Evolutionary conservation across 345 rosid genomes (phyloP), one percentile per base, ranked within the genome.

Genomic region (Excoecaria cochinchinensis): DNA sequence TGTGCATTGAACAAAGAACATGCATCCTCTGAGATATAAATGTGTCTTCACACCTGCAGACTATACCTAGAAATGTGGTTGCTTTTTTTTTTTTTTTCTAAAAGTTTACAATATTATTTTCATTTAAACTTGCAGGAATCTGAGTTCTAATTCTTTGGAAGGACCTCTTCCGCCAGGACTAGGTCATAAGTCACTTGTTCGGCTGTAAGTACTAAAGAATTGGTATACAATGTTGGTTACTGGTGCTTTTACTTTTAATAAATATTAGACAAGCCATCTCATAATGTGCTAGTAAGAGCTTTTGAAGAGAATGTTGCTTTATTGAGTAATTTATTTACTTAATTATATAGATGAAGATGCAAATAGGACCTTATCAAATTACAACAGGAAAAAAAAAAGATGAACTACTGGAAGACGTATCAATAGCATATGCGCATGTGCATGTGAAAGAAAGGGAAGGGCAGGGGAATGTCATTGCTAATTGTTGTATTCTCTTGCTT

Each of bases 101-200:
- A 38, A 6, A 8, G 57, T 58, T 10, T 22, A 24, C 46, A 47
- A n/a, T 36, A 13, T 21, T 5, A 14, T 6, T 36, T 59, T 24
- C 46, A 14, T 63, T 71, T 57, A 22, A 68, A n/a, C 48, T 61
- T 80, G 61, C 93, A 95, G 97, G 88, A 95, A 95, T 80, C 74
- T 95, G 78, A 93, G 97, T 82, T 67, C 90, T 65, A 95, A 95
- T 78, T 82, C 91, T 70, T 85, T 95, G 79, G 91, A 62, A 62
- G 92, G 97, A 77, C 69, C 81, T 74, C 75, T 95, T 78, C 98
- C 99, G 51, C 56, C 81, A 47, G 95, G 95, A 71, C 86, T 93
- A 66, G 97, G 98, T 77, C 93, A 88, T 72, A 84, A 87, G 62
- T 83, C 91, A 79, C 97, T 95, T 69, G 81, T 71, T 56, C 83